phyloP scores from a whole-genome alignment of 2,329 filamentous ascomycete genomes.

The Alternaria triticina region DNA sequence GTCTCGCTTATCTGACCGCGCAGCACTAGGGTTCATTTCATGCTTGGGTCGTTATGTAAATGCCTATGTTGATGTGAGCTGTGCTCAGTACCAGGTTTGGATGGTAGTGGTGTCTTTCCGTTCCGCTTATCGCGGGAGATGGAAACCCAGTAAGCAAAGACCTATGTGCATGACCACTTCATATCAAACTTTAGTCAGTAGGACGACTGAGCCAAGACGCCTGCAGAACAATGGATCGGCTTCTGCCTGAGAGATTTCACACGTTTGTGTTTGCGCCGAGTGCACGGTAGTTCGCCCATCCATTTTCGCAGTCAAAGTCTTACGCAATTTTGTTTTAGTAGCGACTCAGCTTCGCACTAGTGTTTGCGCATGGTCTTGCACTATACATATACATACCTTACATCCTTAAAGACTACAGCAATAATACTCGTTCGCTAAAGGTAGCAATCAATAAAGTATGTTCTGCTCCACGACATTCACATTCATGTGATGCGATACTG shows the following conservation, averaged over 20 bases:
- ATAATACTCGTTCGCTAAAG: background rate
- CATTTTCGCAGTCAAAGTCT: background rate
- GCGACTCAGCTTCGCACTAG: background rate
- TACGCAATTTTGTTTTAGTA: background rate
- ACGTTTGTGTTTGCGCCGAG: background rate
- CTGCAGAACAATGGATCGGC: background rate
- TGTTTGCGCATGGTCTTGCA: background rate
- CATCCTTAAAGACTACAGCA: background rate
- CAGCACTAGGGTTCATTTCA: background rate
- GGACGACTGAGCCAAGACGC: background rate
- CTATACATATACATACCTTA: background rate
- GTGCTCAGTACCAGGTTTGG: background rate
- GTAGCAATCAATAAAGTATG: background rate
- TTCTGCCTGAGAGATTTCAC: background rate
- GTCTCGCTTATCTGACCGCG: background rate
- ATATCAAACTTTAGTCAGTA: background rate
- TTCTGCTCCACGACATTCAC: background rate
- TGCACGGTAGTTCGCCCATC: no score
- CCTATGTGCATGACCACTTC: background rate
- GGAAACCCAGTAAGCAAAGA: background rate
- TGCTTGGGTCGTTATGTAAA: background rate
- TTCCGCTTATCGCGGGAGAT: background rate
- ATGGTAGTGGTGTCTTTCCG: background rate
- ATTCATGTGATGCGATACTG: background rate
- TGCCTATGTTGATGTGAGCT: background rate